These are phyloP conservation scores for Boletus barrowsii DNA, from an alignment of 768 basidiomycete species.

Conservation along the genomic window DNA sequence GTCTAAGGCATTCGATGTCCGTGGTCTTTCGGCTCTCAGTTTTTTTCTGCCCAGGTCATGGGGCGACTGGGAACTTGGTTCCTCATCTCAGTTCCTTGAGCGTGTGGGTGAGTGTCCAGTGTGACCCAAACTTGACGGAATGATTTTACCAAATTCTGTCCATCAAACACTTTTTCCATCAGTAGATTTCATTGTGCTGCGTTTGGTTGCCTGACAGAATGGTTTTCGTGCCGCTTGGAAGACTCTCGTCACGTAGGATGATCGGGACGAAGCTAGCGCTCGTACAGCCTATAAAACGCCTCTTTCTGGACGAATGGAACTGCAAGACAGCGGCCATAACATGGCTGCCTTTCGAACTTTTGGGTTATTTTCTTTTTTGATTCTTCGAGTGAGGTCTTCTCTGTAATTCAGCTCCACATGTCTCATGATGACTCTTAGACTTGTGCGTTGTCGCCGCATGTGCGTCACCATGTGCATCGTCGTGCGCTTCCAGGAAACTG, in stretches of 20 bases:
- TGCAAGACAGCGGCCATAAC: background rate
- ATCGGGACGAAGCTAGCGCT: constrained; percentile 6
- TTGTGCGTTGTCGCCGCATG: constrained; percentile 1
- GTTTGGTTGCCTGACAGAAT: background rate
- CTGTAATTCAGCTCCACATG: background rate
- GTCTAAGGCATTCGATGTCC: background rate
- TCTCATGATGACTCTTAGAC: constrained; percentile 11
- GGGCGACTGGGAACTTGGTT: background rate
- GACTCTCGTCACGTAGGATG: background rate
- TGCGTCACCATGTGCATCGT: constrained; percentile 5
- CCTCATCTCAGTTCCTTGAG: background rate
- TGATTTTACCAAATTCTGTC: background rate
- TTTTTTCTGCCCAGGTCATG: background rate
- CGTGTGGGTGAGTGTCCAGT: background rate
- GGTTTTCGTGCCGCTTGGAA: background rate
- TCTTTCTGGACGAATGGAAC: background rate
- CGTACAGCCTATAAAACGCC: constrained; percentile 12
- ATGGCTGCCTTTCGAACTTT: constrained; percentile 13
- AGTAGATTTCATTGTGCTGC: background rate
- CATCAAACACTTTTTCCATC: background rate
- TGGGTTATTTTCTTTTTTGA: background rate
- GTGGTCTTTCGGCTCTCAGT: background rate
- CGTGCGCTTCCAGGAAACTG: constrained; percentile 49
- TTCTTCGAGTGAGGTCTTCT: constrained; percentile 6
- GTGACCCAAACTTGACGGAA: background rate